Evolutionary conservation across 2,329 filamentous ascomycete genomes (phyloP).

Genomic region (Aspergillus brunneoviolaceus): DNA sequence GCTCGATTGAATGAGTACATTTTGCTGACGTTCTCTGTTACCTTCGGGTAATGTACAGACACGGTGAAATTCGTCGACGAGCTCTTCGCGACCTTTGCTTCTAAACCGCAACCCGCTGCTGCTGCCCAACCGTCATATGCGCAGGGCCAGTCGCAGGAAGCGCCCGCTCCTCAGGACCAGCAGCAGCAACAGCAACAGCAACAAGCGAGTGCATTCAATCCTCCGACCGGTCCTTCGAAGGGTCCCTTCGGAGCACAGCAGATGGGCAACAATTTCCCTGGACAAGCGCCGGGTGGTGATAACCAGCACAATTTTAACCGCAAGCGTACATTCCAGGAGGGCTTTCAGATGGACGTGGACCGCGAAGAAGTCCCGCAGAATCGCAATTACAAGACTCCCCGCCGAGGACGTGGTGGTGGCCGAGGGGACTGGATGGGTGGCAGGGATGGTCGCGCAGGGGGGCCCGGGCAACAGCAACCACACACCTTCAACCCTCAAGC

Average conservation of each 20-base stretch:
- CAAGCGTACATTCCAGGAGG: constrained; percentile 56
- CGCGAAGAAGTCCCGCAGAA: constrained; percentile 44
- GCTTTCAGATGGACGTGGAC: constrained; percentile 48
- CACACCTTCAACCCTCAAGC: constrained; percentile 25
- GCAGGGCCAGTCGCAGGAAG: constrained; percentile 24
- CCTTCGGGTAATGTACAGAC: constrained; percentile 35
- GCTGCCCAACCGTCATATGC: constrained; percentile 20
- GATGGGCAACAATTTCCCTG: constrained; percentile 14
- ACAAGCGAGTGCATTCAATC: constrained; percentile 22
- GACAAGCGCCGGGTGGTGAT: constrained; percentile 24
- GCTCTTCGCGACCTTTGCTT: constrained; percentile 52
- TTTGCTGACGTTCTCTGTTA: neutral
- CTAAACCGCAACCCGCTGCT: constrained; percentile 38
- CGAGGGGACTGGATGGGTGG: constrained; percentile 42
- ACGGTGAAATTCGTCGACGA: constrained; percentile 57
- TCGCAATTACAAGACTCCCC: constrained; percentile 49
- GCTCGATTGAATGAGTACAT: constrained; percentile 4
- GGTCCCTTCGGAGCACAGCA: constrained; percentile 21
- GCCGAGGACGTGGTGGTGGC: constrained; percentile 42
- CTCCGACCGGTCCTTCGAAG: constrained; percentile 23
- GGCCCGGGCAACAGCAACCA: constrained; percentile 18
- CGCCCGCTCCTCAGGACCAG: constrained; percentile 9
- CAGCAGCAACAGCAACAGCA: constrained; percentile 8
- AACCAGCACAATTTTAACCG: constrained; percentile 35
- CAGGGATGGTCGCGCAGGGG: constrained; percentile 27